Evolutionary conservation across 208 protist genomes (phyloP).

Genomic region (Acanthamoeba castellanii): DNA sequence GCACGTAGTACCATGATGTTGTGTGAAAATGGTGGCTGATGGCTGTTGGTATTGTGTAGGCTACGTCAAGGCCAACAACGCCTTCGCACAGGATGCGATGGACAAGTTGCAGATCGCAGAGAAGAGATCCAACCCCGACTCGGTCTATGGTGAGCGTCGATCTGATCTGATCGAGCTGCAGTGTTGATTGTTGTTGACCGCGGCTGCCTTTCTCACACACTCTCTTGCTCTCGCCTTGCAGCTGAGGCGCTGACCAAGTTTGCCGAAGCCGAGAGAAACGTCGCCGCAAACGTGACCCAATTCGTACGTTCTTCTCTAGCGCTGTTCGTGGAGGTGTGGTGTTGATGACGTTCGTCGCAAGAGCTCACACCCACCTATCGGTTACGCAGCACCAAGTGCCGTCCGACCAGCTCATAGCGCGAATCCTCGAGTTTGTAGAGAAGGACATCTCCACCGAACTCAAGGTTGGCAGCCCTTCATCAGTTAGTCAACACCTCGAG

Average conservation of each 20-base stretch:
- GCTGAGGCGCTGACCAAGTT: conserved; percentile 56
- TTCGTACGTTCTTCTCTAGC: not conserved
- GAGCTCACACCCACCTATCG: not conserved
- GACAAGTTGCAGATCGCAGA: conserved; percentile 54
- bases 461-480: not conserved
- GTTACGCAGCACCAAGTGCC: not conserved
- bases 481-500: not conserved
- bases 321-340: not conserved
- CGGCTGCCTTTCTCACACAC: not conserved
- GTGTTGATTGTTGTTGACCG: not conserved
- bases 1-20: not conserved
- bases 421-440: not conserved
- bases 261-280: conserved; percentile 1
- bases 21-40: not conserved
- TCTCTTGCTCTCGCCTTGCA: not conserved
- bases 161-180: not conserved
- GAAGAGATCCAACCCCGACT: conserved; percentile 38
- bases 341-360: not conserved
- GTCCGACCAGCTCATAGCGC: conserved; percentile 38
- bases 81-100: conserved; percentile 1
- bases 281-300: not conserved
- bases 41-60: not conserved
- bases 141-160: not conserved
- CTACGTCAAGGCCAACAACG: not conserved
- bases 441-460: conserved; percentile 31